Base-by-base conservation (phyloP, 345 rosid species). In the Raphanus raphanistrum region DNA sequence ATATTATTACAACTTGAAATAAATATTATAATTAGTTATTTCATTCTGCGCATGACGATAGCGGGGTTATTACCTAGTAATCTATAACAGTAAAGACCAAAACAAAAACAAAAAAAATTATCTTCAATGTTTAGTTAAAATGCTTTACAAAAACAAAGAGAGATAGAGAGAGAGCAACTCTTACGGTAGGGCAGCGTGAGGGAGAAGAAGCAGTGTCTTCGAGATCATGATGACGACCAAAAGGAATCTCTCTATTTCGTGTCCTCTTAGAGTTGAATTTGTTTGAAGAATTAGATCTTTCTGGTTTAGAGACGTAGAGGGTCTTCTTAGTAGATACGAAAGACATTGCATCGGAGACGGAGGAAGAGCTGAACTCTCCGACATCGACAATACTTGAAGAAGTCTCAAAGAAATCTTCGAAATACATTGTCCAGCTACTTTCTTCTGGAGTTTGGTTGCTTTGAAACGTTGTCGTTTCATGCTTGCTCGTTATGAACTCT, bases 361-460 rank as follows among this genome's bases (percentile, higher is more conserved):
- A 52, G 33, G 75, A 62, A 57, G 70, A 68, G 50, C 48, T 64
- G 61, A 15, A 61, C 64, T 68, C 77, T 43, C 73, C 67, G 65
- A 59, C 74, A 31, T 73, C 66, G 25, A 48, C 59, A n/a, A 72
- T 60, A 55, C 32, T 68, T 52, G 79, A 52, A 66, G 66, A 60
- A 31, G 65, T 31, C 54, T 74, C 67, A 17, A 74, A 79, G 75
- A 79, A 68, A 55, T 79, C 82, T 26, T 79, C 82, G 59, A 79
- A 79, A 70, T 79, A 79, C 82, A 79, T 79, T 5, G 82, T 62
- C 82, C 82, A 79, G 64, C 66, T 74, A 69, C 82, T 79, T 63
- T 79, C 82, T 43, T 79, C 82, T 0, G 71, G 82, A 60, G 26
- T 38, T 63, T 68, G 79, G 36, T 79, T 67, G 4, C 41, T 55